Evolutionary conservation across 2,329 filamentous ascomycete species (phyloP).

Genomic region (Xylariaceae sp.): DNA sequence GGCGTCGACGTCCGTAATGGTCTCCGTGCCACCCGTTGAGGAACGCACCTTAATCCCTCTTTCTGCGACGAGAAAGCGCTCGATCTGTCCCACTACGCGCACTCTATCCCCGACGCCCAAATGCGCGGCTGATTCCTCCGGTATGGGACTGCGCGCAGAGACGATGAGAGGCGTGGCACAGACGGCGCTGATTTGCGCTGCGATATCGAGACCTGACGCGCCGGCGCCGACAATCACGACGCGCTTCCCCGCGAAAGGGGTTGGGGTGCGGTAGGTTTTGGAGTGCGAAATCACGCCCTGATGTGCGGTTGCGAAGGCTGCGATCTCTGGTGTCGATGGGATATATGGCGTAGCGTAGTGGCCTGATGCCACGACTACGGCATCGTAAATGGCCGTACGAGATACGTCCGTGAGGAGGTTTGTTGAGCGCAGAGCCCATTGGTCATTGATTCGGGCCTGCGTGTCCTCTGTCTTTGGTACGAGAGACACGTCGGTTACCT

Average conservation of each 20-base stretch:
- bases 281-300: slow-evolving; percentile 65
- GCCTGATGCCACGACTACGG: slow-evolving; percentile 68
- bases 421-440: slow-evolving; percentile 58
- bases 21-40: slow-evolving; percentile 47
- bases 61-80: slow-evolving; percentile 47
- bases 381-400: slow-evolving; percentile 57
- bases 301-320: slow-evolving; percentile 53
- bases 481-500: slow-evolving; percentile 52
- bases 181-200: slow-evolving; percentile 62
- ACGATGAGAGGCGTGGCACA: slow-evolving; percentile 58
- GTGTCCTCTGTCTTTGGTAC: neutral
- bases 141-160: slow-evolving; percentile 51
- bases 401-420: slow-evolving; percentile 42
- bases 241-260: slow-evolving; percentile 61
- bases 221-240: slow-evolving; percentile 80
- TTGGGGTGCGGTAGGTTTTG: slow-evolving; percentile 69
- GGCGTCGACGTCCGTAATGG: slow-evolving; percentile 65
- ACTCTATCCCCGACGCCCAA: slow-evolving; percentile 33
- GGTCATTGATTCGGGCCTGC: slow-evolving; percentile 31
- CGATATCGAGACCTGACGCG: slow-evolving; percentile 80
- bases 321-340: slow-evolving; percentile 54
- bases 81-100: slow-evolving; percentile 54
- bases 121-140: slow-evolving; percentile 41
- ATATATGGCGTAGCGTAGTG: slow-evolving; percentile 68
- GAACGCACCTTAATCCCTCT: slow-evolving; percentile 56